Conservation (phyloP, 129 eudicot species). For the Arctium lappa region DNA sequence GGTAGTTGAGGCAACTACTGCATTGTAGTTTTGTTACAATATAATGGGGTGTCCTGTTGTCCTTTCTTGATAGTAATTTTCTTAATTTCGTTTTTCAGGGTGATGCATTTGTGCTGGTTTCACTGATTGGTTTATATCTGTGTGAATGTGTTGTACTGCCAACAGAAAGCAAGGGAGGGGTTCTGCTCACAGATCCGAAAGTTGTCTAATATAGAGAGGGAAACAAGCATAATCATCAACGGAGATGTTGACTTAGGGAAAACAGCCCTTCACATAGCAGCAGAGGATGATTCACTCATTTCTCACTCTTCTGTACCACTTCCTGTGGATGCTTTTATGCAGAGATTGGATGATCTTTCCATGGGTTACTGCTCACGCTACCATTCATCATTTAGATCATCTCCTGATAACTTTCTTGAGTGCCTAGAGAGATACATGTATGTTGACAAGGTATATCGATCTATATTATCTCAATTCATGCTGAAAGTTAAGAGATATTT, state of each 20-base stretch:
- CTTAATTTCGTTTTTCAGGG: not conserved
- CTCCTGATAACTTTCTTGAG: constrained; percentile 67
- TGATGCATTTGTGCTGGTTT: not conserved
- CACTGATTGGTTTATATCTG: not conserved
- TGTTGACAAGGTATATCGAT: constrained; percentile 50
- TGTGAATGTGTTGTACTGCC: constrained; percentile 11
- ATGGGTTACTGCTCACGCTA: constrained; percentile 63
- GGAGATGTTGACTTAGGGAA: constrained; percentile 64
- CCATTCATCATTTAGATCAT: constrained; percentile 59
- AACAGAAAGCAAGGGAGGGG: constrained; percentile 80
- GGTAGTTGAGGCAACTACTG: not conserved
- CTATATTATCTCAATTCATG: not conserved
- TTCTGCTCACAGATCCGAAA: constrained; percentile 58
- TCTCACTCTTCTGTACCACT: constrained; percentile 95
- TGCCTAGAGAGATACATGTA: constrained; percentile 73
- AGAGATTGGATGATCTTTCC: constrained; percentile 73
- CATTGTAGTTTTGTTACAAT: not conserved
- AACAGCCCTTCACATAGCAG: constrained; percentile 84
- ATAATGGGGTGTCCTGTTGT: not conserved
- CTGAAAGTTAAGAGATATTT: not conserved
- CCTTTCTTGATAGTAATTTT: not conserved
- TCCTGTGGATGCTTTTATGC: constrained; percentile 81
- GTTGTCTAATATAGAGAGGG: constrained; percentile 64
- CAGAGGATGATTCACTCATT: constrained; percentile 88
- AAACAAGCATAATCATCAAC: constrained; percentile 66